Base-by-base conservation (phyloP, 2,329 filamentous ascomycete species). In the Sporothrix pallida region DNA sequence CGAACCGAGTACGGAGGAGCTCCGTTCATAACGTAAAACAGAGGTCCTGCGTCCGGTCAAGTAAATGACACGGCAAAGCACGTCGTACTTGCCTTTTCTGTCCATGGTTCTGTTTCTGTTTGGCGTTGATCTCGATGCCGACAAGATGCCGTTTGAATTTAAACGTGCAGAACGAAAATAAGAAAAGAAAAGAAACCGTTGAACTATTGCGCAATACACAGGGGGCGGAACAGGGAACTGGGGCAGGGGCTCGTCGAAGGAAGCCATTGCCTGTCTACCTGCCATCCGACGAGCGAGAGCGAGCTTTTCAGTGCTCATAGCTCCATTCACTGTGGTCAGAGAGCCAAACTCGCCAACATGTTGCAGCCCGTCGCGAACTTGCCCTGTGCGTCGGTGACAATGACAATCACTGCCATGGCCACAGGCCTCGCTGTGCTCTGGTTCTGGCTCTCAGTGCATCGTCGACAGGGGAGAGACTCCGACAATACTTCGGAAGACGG, bases 321-420 rank as follows among this genome's bases (percentile, higher is more conserved):
- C 15, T 9, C 12, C 52, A 2, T 54, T 52, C 52, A n/a, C 17
- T 20, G 52, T 54, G 52, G 52, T 6, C 31, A 37, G 31, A 37
- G 31, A 37, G 31, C 31, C 31, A 37, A 37, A 26, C 50, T 54
- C n/a, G 15, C 26, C 58, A 62, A 42, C 9, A 63, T 44, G 23
- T 60, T 42, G 60, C 60, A 65, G 37, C 58, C 31, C 31, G 58
- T 6, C n/a, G 62, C 62, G 52, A 8, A 23, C 62, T 7, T 67
- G 62, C 42, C 62, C 62, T 67, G 42, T 67, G 62, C 20, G 42
- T 48, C 26, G 62, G 62, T 26, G 42, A 48, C 62, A 26, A 23
- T 67, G 10, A 9, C 26, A 62, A 62, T 62, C 58, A 17, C 60
- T 65, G 9, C 60, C 37, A 10, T 44, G 37, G 60, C 37, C 31